phyloP scores from a whole-genome alignment of 495 filamentous ascomycete genomes.

The Penicillium pulvis region DNA sequence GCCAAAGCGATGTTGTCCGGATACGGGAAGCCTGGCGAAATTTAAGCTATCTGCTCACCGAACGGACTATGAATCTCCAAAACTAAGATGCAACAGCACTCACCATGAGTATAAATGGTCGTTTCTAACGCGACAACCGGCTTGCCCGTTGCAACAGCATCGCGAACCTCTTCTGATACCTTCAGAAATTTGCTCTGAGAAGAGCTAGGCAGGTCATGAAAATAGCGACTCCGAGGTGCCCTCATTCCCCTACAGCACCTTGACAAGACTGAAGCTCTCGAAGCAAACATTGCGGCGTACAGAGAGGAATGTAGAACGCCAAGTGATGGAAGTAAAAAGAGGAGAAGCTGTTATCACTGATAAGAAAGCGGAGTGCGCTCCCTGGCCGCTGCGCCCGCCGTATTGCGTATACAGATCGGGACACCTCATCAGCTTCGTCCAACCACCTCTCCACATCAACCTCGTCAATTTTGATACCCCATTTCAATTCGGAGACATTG shows the following conservation, averaged over 20 bases:
- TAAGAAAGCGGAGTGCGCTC: slow-evolving; percentile 36
- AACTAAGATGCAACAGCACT: slow-evolving; percentile 1
- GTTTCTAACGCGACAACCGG: slow-evolving; percentile 92
- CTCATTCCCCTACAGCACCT: slow-evolving; percentile 19
- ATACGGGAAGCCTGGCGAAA: slow-evolving; percentile 70
- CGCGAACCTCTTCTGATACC: slow-evolving; percentile 79
- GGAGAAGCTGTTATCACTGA: slow-evolving; percentile 36
- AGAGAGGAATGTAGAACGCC: slow-evolving; percentile 5
- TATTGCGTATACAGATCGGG: slow-evolving; percentile 40
- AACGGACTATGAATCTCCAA: neutral
- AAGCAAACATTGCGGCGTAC: slow-evolving; percentile 32
- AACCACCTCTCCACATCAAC: slow-evolving; percentile 18
- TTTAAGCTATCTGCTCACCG: neutral
- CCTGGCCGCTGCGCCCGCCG: slow-evolving; percentile 42
- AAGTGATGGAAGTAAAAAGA: slow-evolving; percentile 23
- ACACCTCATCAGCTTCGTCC: slow-evolving; percentile 49
- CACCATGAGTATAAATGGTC: slow-evolving; percentile 84
- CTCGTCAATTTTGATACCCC: slow-evolving; percentile 19
- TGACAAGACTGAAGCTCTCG: slow-evolving; percentile 29
- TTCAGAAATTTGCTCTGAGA: slow-evolving; percentile 59
- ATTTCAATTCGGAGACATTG: slow-evolving; percentile 32
- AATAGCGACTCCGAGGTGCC: slow-evolving; percentile 23
- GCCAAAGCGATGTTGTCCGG: slow-evolving; percentile 77
- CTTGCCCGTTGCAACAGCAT: slow-evolving; percentile 67
- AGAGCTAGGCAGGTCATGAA: slow-evolving; percentile 39